Percentiles rank a stretch among this genome's conserved stretches.
Conservation (phyloP, 2,329 filamentous ascomycete genomes). For the Neonectria magnoliae region DNA sequence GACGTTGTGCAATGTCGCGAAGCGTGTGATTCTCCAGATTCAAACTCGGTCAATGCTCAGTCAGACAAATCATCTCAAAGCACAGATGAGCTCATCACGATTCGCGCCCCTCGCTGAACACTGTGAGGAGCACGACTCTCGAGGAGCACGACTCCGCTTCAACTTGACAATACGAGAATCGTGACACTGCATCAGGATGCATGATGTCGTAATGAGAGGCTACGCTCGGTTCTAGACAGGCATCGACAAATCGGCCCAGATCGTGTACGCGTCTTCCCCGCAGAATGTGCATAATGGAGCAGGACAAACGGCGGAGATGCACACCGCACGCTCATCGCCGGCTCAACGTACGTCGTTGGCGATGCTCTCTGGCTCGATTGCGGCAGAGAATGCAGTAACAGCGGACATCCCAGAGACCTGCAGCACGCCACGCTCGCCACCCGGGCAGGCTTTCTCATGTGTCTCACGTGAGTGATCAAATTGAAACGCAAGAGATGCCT, state of each 20-base stretch:
- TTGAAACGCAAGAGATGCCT: conserved; percentile 4
- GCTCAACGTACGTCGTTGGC: background rate
- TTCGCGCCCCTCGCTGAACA: background rate
- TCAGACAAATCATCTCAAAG: too few species aligned
- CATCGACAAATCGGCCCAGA: background rate
- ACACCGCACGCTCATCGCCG: background rate
- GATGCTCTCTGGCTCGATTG: background rate
- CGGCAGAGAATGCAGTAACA: background rate
- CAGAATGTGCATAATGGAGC: background rate
- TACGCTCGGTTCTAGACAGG: background rate
- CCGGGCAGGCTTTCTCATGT: background rate
- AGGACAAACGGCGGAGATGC: background rate
- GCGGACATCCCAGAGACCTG: conserved; percentile 8
- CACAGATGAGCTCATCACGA: background rate
- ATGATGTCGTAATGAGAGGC: conserved; percentile 2
- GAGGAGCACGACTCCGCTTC: background rate
- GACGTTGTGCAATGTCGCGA: background rate
- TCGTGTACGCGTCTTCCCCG: background rate
- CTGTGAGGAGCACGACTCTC: background rate
- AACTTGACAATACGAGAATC: background rate
- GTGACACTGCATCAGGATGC: background rate
- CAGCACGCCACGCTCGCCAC: conserved; percentile 3
- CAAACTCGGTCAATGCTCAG: background rate
- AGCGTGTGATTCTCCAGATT: background rate
- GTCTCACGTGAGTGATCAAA: conserved; percentile 5